Evolutionary conservation across 306 rosid genomes (phyloP).

Genomic region (Medicago arabica): DNA sequence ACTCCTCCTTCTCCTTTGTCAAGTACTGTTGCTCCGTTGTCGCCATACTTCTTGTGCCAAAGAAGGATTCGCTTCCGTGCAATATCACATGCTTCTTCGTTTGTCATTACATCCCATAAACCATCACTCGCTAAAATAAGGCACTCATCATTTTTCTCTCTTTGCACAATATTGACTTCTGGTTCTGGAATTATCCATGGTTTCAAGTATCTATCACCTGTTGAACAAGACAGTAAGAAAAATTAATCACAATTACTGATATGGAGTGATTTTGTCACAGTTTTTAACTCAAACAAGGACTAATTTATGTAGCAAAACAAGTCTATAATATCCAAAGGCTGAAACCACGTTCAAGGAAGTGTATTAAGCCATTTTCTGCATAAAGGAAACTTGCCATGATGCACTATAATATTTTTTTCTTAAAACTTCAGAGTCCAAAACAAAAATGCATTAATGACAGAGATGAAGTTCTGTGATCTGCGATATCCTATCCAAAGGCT

Average conservation of each 20-base stretch:
- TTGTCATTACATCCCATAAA: conserved; percentile 83
- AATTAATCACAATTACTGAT: neutral
- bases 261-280: neutral
- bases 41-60: conserved; percentile 76
- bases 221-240: conserved; percentile 19
- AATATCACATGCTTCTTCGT: conserved; percentile 80
- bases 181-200: conserved; percentile 88
- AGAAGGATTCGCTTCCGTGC: conserved; percentile 77
- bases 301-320: neutral
- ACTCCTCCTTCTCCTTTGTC: conserved; percentile 44
- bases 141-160: conserved; percentile 76
- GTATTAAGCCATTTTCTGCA: no score
- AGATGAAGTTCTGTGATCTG: no score
- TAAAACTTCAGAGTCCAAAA: no score
- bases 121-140: conserved; percentile 84
- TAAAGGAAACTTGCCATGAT: no score
- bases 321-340: neutral
- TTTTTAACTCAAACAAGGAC: neutral
- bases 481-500: neutral
- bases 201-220: conserved; percentile 82
- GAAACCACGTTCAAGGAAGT: neutral
- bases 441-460: no score
- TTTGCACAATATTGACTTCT: conserved; percentile 55
- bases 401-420: no score
- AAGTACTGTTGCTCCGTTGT: conserved; percentile 32